These are phyloP conservation scores for Rasamsonia emersonii DNA, from an alignment of 2,329 filamentous ascomycete genomes.

Conservation along the genomic window DNA sequence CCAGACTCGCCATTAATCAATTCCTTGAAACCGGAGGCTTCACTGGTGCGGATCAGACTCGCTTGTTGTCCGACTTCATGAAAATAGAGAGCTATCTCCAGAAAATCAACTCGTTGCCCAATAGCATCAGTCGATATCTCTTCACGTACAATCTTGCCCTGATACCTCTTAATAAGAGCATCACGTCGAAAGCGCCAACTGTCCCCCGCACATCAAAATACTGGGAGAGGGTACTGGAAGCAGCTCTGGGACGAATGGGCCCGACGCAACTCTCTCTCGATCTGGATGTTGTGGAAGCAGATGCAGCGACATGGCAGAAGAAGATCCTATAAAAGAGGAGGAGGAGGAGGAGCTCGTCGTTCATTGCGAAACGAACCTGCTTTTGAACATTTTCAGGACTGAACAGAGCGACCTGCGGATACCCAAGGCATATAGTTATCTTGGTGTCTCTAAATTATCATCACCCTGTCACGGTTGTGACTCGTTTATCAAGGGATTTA, in stretches of 20 bases:
- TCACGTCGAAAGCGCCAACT: too few relatives aligned
- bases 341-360: not conserved
- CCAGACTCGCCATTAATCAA: too few relatives aligned
- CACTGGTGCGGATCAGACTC: too few relatives aligned
- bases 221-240: conserved; percentile 1
- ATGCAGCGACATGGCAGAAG: conserved; percentile 1
- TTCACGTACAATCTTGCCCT: too few relatives aligned
- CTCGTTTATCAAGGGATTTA: not conserved
- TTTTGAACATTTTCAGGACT: not conserved
- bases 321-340: not conserved
- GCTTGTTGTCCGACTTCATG: too few relatives aligned
- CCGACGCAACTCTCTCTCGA: not conserved
- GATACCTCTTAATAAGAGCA: too few relatives aligned
- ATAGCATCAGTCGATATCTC: too few relatives aligned
- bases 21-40: too few relatives aligned
- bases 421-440: conserved; percentile 1
- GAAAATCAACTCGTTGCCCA: too few relatives aligned
- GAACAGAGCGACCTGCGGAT: not conserved
- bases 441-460: conserved; percentile 1
- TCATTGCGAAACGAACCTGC: conserved; percentile 1
- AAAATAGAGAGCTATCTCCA: too few relatives aligned
- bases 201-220: too few relatives aligned
- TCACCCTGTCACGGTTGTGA: conserved; percentile 1
- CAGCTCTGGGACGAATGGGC: not conserved
- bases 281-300: not conserved